Base-by-base conservation (phyloP, 257 asterid genomes). In the Leptodermis oblonga region DNA sequence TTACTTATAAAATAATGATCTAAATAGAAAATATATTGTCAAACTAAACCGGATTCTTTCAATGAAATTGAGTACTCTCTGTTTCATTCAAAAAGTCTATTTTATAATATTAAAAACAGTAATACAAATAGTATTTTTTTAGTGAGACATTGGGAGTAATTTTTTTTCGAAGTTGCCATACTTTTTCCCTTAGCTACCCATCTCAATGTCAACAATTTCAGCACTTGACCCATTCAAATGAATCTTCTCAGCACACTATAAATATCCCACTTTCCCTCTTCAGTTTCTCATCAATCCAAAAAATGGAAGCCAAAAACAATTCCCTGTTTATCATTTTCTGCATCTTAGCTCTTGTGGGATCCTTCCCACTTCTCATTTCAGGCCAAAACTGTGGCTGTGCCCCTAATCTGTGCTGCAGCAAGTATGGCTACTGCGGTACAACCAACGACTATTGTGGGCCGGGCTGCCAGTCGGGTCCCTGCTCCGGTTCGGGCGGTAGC, bases 381-480 rank as follows among this genome's bases (percentile, higher is more conserved):
- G 30, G 73, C 62, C 79, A 74, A 37, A 72, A 56, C 36, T 77
- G 71, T 63, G 78, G 78, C 13, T 52, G 77, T 64, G 17, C 65
- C 28, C 30, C 76, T 51, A 56, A 67, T 9, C 9, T 77, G 64
- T 78, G 89, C 34, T 84, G 85, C 66, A 84, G 85, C 53, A 70
- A 51, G 22, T 75, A 4, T 28, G 89, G 89, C 43, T 79, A 74
- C 30, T 84, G 89, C 37, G 86, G 89, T 58, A 71, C 65, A 0
- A 65, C 76, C n/a, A 18, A 61, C 14, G 79, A 46, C 23, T 84
- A 79, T 13, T 86, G 90, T 34, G 90, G 87, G 15, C 13, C 58
- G 33, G 90, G 90, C 7, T 85, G 90, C 46, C 86, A 53, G 51
- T 45, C 73, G 5, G 90, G 90, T 14, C 85, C 80, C 0, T 80